Evolutionary conservation across 495 filamentous ascomycete genomes (phyloP), one percentile per base, ranked within the genome.

Genomic region (Penicillium canariense): DNA sequence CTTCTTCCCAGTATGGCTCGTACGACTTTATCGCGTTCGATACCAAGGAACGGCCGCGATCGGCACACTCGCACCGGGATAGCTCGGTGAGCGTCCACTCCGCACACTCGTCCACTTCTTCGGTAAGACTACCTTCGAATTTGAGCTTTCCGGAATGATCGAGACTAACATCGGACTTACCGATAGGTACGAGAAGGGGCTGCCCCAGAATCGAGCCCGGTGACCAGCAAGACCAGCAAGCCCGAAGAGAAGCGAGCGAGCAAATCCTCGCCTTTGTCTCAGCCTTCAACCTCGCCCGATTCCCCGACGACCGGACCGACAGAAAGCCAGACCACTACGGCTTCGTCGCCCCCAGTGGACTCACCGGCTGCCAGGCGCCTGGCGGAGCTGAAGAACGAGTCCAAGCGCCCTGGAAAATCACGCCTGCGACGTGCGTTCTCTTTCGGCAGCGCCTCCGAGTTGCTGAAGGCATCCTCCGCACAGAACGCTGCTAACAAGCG

Each of bases 391-490:
- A 89, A 93, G 52, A 90, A 85, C 59, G 85, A 85, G 28, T 70
- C 77, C 1, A 84, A 81, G 60, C 87, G 81, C 56, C 86, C 86
- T 52, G 90, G 84, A 50, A 93, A 96, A 73, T 95, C 95, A 52
- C 81, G 93, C 47, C 74, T 99, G 42, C 81, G 94, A 52, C 83
- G 94, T 63, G 94, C 94, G 3, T 97, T 99, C 68, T 97, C 95
- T 0, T 99, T 99, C 71, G 92, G 94, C 17, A 97, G 95, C 67
- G 89, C 93, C 36, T 90, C 92, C 9, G 95, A 99, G 67, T 81
- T 99, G 32, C 80, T 90, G 48, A 89, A 88, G 58, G 79, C 84
- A 3, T 89, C 84, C 12, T 90, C 85, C 11, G 83, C 83, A 6
- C 87, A 86, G 58, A 84, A 84, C 54, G 86, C 80, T 57, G 65